phyloP scores from a whole-genome alignment of 2,329 filamentous ascomycete species.

The Aspergillus neotritici region DNA sequence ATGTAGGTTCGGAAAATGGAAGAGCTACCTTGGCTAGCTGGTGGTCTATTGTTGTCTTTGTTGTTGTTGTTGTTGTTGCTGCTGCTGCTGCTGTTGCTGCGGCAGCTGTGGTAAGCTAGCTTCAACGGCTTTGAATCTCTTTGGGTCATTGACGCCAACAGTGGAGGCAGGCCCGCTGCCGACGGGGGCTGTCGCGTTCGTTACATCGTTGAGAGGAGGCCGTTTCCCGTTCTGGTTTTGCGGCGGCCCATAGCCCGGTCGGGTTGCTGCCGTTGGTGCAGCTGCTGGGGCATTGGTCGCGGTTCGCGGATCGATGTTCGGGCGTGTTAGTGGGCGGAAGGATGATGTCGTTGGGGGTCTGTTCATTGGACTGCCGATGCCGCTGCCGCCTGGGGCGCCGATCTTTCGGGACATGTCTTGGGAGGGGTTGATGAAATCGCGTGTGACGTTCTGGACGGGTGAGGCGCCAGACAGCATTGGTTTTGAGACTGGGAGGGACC shows the following conservation, averaged over 20 bases:
- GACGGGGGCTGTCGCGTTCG: conserved; percentile 31
- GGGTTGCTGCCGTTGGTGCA: conserved; percentile 8
- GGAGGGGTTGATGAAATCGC: conserved; percentile 34
- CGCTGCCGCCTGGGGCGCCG: conserved; percentile 27
- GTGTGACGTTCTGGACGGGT: conserved; percentile 26
- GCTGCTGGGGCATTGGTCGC: conserved; percentile 10
- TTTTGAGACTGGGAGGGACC: conserved; percentile 65
- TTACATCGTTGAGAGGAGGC: conserved; percentile 41
- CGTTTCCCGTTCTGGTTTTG: conserved; percentile 37
- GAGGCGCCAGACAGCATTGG: conserved; percentile 30
- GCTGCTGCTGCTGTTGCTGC: conserved; percentile 14
- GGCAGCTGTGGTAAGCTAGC: conserved; percentile 9
- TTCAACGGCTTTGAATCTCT: conserved; percentile 26
- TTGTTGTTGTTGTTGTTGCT: conserved; percentile 11
- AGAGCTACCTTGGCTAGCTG: no score
- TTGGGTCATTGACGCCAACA: conserved; percentile 25
- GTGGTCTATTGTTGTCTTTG: background rate
- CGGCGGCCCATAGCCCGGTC: conserved; percentile 18
- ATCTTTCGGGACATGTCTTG: conserved; percentile 32
- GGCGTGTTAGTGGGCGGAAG: conserved; percentile 43
- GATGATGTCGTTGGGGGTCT: conserved; percentile 35
- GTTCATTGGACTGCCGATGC: conserved; percentile 27
- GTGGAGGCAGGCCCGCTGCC: conserved; percentile 20
- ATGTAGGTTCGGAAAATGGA: no score
- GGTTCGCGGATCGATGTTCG: conserved; percentile 28